These are phyloP conservation scores for Eragrostis curvula DNA, from an alignment of 176 grass and related monocot species.

Conservation along the genomic window DNA sequence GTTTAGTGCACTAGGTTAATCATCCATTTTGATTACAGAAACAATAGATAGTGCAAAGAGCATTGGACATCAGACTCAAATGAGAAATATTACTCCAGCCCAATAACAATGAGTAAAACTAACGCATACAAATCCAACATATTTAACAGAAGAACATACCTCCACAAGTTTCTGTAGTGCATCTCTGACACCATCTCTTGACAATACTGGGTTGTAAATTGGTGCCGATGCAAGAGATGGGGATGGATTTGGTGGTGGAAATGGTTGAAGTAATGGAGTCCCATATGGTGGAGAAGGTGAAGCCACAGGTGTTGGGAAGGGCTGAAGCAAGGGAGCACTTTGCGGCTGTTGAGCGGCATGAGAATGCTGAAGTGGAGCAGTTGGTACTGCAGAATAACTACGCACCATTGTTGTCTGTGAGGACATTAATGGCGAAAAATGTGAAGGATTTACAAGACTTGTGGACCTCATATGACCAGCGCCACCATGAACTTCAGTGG, in stretches of 20 bases:
- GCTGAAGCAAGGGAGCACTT: slow-evolving; percentile 60
- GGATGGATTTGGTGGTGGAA: slow-evolving; percentile 53
- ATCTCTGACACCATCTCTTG: slow-evolving; percentile 57
- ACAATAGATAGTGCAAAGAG: background rate
- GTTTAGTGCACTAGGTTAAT: background rate
- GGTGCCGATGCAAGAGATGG: slow-evolving; percentile 50
- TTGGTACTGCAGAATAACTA: slow-evolving; percentile 34
- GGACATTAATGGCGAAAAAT: slow-evolving; percentile 46
- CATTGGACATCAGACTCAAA: background rate
- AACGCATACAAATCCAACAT: slow-evolving; percentile 3
- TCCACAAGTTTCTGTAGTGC: slow-evolving; percentile 58
- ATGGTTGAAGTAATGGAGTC: slow-evolving; percentile 58
- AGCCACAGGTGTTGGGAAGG: slow-evolving; percentile 51
- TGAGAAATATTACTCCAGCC: background rate
- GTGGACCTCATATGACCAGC: slow-evolving; percentile 29
- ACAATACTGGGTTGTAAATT: slow-evolving; percentile 34
- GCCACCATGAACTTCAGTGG: slow-evolving; percentile 34
- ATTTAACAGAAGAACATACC: slow-evolving; percentile 38
- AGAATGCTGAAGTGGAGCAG: slow-evolving; percentile 56
- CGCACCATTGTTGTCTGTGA: slow-evolving; percentile 40
- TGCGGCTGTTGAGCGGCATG: slow-evolving; percentile 42
- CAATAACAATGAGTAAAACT: background rate
- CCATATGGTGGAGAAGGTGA: slow-evolving; percentile 58
- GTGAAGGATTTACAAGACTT: slow-evolving; percentile 64
- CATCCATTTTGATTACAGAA: background rate